Percentiles rank a stretch among this genome's conserved stretches.
phyloP scores from a whole-genome alignment of 192 early-diverging fungal genomes.

The Coemansia sp. region DNA sequence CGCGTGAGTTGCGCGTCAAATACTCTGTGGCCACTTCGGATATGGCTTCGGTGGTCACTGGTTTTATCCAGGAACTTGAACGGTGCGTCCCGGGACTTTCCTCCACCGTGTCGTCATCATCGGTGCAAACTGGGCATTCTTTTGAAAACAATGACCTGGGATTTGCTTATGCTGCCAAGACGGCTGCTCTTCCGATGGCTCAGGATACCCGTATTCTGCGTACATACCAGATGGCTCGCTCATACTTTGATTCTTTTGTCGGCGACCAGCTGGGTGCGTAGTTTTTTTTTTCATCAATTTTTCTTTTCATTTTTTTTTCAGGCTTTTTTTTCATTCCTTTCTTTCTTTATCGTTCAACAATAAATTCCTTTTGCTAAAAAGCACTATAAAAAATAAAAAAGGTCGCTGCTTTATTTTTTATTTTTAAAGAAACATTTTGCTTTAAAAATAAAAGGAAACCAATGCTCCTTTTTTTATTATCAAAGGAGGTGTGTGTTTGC shows the following conservation, averaged over 20 bases:
- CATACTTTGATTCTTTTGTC: constrained; percentile 50
- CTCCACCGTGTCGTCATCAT: not conserved
- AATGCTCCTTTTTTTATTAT: no score
- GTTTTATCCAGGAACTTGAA: constrained; percentile 25
- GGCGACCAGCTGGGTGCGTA: constrained; percentile 21
- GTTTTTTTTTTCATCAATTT: not conserved
- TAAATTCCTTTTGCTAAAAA: no score
- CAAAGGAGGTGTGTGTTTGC: no score
- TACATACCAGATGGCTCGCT: constrained; percentile 39
- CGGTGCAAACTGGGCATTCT: not conserved
- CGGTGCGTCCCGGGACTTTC: not conserved
- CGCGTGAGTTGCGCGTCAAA: constrained; percentile 34
- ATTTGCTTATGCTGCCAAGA: not conserved
- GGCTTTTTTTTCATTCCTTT: not conserved
- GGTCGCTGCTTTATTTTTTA: not conserved
- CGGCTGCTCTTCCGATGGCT: constrained; percentile 27
- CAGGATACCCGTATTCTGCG: constrained; percentile 46
- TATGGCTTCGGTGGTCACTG: constrained; percentile 38
- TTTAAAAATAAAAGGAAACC: no score
- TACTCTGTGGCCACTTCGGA: constrained; percentile 40
- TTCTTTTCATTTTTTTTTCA: not conserved
- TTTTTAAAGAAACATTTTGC: no score
- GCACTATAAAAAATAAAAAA: not conserved
- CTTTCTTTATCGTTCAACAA: no score
- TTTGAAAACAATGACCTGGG: not conserved